Conservation (phyloP, 768 basidiomycete genomes). For the Strobilomyces dryophilus region DNA sequence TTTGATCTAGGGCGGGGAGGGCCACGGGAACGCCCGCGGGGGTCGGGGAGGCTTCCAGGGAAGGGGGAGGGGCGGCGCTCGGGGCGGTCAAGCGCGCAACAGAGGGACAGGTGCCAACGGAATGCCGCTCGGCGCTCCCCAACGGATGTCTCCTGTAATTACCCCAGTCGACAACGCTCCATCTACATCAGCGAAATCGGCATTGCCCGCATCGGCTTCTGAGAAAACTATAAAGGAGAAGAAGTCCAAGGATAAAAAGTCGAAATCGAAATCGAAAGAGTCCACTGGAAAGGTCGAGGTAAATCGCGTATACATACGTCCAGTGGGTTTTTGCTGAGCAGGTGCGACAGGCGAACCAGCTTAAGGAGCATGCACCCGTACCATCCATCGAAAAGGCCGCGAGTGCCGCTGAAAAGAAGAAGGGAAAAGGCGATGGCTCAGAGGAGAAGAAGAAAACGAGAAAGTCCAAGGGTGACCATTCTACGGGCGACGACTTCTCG, state of each 20-base stretch:
- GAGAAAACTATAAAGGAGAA: conserved; percentile 17
- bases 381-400: neutral
- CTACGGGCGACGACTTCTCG: neutral
- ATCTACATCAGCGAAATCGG: neutral
- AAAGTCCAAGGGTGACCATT: conserved; percentile 11
- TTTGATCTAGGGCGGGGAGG: neutral
- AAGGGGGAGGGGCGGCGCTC: conserved; percentile 33
- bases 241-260: conserved; percentile 18
- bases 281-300: conserved; percentile 8
- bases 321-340: conserved; percentile 9
- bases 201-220: neutral
- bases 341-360: conserved; percentile 2
- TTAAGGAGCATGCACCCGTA: neutral
- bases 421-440: conserved; percentile 1
- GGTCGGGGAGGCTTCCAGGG: conserved; percentile 13
- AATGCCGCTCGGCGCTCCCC: conserved; percentile 65
- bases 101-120: conserved; percentile 61
- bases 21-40: conserved; percentile 9
- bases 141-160: conserved; percentile 44
- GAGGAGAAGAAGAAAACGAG: conserved; percentile 18
- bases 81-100: conserved; percentile 17
- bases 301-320: conserved; percentile 3
- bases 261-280: conserved; percentile 7
- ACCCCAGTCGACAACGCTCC: conserved; percentile 15
- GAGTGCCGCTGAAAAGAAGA: conserved; percentile 5